phyloP scores from a whole-genome alignment of 2,329 filamentous ascomycete genomes.

The Trematosphaeria pertusa region DNA sequence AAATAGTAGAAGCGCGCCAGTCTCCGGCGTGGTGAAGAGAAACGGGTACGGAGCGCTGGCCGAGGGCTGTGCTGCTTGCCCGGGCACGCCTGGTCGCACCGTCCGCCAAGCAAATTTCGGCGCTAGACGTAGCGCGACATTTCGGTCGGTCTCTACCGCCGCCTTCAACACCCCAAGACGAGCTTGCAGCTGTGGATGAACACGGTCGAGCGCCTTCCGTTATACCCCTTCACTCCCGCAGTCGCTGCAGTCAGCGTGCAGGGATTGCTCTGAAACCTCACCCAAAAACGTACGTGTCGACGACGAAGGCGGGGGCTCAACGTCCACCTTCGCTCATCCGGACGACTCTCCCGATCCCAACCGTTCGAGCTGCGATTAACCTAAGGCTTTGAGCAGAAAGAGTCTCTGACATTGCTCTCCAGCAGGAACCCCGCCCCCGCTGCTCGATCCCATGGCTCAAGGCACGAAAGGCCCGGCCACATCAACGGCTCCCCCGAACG shows the following conservation, averaged over 20 bases:
- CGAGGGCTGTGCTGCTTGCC: no score
- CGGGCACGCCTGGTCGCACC: no score
- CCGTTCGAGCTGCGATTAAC: background rate
- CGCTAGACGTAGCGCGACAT: no score
- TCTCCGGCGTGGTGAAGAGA: no score
- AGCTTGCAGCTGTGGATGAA: constrained; percentile 7
- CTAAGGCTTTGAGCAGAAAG: background rate
- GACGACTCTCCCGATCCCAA: constrained; percentile 3
- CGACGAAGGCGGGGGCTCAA: constrained; percentile 17
- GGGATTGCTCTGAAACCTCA: constrained; percentile 2
- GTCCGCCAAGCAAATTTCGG: no score
- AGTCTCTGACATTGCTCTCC: constrained; percentile 5
- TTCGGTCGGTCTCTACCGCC: constrained; percentile 1
- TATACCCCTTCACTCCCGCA: constrained; percentile 14
- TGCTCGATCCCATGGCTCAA: constrained; percentile 43
- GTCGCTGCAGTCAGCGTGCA: constrained; percentile 12
- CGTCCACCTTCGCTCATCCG: constrained; percentile 10
- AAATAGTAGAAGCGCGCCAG: constrained; percentile 10
- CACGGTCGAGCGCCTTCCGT: constrained; percentile 18
- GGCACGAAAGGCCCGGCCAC: constrained; percentile 36
- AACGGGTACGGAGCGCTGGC: no score
- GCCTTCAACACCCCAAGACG: constrained; percentile 11
- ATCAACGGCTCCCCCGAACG: constrained; percentile 47
- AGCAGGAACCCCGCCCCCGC: constrained; percentile 8
- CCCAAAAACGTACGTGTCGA: constrained; percentile 2